Percentiles rank a stretch among this genome's conserved stretches.
Evolutionary conservation across 2,329 filamentous ascomycete species (phyloP).

Genomic region (Phialemonium atrogriseum): DNA sequence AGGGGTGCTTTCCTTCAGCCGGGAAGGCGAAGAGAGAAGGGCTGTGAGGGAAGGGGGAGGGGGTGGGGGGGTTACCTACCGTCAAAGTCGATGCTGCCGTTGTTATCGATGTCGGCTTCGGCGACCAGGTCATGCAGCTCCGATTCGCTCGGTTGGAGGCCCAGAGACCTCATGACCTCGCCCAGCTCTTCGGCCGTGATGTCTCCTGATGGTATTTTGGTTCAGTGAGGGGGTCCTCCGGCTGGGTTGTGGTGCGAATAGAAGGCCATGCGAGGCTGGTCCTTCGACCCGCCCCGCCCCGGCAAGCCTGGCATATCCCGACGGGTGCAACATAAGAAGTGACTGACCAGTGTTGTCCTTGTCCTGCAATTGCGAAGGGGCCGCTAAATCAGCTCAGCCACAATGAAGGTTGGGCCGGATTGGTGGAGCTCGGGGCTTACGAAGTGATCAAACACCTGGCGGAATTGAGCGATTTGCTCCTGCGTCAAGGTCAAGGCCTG

Average conservation of each 20-base stretch:
- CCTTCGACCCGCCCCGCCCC: no score
- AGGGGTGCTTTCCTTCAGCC: no score
- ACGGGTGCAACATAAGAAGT: no score
- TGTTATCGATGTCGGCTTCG: constrained; percentile 57
- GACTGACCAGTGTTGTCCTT: constrained; percentile 8
- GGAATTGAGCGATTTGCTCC: constrained; percentile 3
- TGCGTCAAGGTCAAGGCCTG: constrained; percentile 1
- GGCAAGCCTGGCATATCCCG: no score
- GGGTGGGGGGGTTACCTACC: constrained; percentile 26
- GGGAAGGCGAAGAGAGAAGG: no score
- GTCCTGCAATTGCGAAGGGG: constrained; percentile 5
- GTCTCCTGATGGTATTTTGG: constrained; percentile 48
- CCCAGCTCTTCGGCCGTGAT: constrained; percentile 57
- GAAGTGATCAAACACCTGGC: constrained; percentile 2
- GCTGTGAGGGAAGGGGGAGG: not conserved
- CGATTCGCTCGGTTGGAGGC: constrained; percentile 52
- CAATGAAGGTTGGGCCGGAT: no score
- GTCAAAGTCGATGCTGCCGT: constrained; percentile 57
- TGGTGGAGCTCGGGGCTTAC: not conserved
- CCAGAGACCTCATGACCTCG: constrained; percentile 55
- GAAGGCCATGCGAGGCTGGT: no score
- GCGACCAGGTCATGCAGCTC: constrained; percentile 61
- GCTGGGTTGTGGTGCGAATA: no score
- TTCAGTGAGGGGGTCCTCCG: not conserved
- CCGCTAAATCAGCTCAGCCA: no score